Conservation (phyloP, 2,329 filamentous ascomycete species). For the Epichloe scottii region DNA sequence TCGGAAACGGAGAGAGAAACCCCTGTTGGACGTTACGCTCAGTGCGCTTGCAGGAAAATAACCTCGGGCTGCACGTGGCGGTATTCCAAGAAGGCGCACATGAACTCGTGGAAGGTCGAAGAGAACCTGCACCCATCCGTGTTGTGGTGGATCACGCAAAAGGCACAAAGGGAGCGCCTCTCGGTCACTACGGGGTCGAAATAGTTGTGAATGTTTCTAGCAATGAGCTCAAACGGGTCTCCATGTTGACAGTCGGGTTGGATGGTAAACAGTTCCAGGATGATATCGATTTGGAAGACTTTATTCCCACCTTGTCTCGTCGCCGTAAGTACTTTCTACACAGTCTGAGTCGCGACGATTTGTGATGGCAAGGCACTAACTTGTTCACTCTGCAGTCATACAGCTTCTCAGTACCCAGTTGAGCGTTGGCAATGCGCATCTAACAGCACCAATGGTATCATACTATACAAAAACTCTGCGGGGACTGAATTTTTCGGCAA, state of each 20-base stretch:
- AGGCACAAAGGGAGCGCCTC: conserved; percentile 52
- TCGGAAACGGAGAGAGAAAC: conserved; percentile 73
- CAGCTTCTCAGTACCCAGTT: conserved; percentile 61
- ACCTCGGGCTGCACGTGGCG: conserved; percentile 49
- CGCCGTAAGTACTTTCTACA: conserved; percentile 43
- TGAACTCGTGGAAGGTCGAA: conserved; percentile 49
- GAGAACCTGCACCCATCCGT: conserved; percentile 55
- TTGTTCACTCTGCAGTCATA: conserved; percentile 40
- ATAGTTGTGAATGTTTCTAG: conserved; percentile 52
- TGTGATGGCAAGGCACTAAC: not conserved
- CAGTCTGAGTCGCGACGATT: too few species aligned
- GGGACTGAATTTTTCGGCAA: conserved; percentile 46
- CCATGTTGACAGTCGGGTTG: conserved; percentile 45
- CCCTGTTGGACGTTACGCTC: conserved; percentile 70
- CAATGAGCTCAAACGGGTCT: conserved; percentile 37
- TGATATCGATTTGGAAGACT: conserved; percentile 57
- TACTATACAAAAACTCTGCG: conserved; percentile 70
- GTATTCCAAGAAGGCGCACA: conserved; percentile 59
- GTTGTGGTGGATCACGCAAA: conserved; percentile 61
- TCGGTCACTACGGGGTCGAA: conserved; percentile 58
- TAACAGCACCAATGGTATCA: conserved; percentile 58
- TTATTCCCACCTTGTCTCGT: conserved; percentile 62
- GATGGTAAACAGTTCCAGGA: conserved; percentile 64
- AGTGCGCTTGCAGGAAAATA: conserved; percentile 47
- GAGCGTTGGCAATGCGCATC: conserved; percentile 48